These are phyloP conservation scores for Fusarium foetens DNA, from an alignment of 2,329 filamentous ascomycete species.

Conservation along the genomic window DNA sequence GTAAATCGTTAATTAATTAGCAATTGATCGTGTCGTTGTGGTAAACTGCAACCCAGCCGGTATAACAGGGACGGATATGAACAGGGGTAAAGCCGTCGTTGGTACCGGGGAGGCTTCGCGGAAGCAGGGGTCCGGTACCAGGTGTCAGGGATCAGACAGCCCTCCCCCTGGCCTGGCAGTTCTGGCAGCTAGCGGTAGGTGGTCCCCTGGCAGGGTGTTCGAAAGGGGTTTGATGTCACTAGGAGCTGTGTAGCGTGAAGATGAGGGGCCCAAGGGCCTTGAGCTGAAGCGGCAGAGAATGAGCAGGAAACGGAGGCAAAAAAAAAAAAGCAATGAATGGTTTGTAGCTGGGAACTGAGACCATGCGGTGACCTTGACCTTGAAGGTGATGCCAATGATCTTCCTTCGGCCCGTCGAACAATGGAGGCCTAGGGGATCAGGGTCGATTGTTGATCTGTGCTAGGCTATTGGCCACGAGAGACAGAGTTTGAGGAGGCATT, in stretches of 20 bases:
- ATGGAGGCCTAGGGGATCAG: background rate
- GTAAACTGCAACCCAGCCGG: conserved; percentile 30
- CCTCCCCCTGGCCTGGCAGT: conserved; percentile 24
- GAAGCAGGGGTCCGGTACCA: conserved; percentile 28
- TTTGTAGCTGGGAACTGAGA: background rate
- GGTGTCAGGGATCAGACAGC: conserved; percentile 19
- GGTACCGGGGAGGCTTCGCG: conserved; percentile 27
- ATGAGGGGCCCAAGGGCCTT: conserved; percentile 15
- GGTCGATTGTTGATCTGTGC: conserved; percentile 11
- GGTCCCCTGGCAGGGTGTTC: conserved; percentile 27
- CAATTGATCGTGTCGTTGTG: conserved; percentile 12
- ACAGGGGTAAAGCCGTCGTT: conserved; percentile 27
- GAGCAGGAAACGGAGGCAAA: background rate
- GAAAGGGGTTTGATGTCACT: conserved; percentile 38
- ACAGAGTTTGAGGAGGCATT: conserved; percentile 1
- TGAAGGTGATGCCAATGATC: conserved; percentile 4
- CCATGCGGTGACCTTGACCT: background rate
- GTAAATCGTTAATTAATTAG: conserved; percentile 26
- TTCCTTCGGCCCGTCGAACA: conserved; percentile 9
- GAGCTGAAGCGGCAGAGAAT: conserved; percentile 17
- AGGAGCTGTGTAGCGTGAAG: conserved; percentile 30
- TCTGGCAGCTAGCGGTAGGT: conserved; percentile 24
- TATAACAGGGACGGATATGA: conserved; percentile 35
- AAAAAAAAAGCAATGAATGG: background rate
- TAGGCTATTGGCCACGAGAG: conserved; percentile 7